A percentile compares a stretch with the other conserved stretches of the same genome.
Conservation (phyloP, 2,329 filamentous ascomycete genomes). For the Xylaria multiplex region DNA sequence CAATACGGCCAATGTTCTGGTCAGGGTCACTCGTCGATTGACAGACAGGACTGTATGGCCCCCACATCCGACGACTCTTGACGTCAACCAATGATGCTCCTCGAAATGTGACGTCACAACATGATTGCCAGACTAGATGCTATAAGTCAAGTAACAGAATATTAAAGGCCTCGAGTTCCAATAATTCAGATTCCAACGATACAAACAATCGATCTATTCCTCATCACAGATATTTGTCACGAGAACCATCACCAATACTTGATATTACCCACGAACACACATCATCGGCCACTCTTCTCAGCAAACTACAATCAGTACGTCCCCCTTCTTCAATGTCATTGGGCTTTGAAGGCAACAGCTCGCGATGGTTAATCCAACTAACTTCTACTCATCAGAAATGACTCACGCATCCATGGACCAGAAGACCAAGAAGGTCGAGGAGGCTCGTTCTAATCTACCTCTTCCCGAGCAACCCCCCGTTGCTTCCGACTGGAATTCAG, state of each 20-base stretch:
- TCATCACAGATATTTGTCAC: not conserved
- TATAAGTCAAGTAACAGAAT: constrained; percentile 19
- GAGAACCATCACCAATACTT: not conserved
- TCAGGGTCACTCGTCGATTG: not conserved
- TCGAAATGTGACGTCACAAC: constrained; percentile 32
- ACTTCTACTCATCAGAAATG: constrained; percentile 24
- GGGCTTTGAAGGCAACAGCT: not conserved
- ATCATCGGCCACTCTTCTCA: not conserved
- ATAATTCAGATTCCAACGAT: too few relatives aligned
- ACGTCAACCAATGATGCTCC: constrained; percentile 39
- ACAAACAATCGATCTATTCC: not conserved
- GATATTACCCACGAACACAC: constrained; percentile 3
- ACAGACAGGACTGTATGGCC: not conserved
- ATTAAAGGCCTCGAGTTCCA: constrained; percentile 25
- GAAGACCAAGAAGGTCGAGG: constrained; percentile 64
- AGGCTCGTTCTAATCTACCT: constrained; percentile 77
- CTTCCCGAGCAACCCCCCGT: constrained; percentile 80
- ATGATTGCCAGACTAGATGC: constrained; percentile 18
- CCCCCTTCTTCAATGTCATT: not conserved
- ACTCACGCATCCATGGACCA: constrained; percentile 32
- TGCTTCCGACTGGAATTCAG: constrained; percentile 82
- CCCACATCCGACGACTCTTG: constrained; percentile 32
- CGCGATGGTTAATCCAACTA: constrained; percentile 4
- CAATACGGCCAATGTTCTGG: not conserved
- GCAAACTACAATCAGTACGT: constrained; percentile 23